Base-by-base conservation (phyloP, 1,139 yeast species). In the Lodderomyces oxycetoniae region DNA sequence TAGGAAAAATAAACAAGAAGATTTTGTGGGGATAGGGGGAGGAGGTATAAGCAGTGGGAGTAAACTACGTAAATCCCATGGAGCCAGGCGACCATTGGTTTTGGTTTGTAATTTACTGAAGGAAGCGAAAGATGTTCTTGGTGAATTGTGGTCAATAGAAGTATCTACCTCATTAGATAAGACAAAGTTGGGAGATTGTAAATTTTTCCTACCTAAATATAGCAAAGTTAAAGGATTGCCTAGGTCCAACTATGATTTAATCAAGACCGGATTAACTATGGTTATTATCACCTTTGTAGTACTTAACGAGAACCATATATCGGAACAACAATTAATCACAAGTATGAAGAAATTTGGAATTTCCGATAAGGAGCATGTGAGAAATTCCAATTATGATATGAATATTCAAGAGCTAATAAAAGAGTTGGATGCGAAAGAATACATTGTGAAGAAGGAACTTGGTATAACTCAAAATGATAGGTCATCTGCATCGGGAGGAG, bases 361-460 rank as follows among this genome's bases (percentile, higher is more conserved):
- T 3, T 44, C 61, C 5, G 49, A 42, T 5, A 50, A 45, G 34
- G 27, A 45, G 2, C 52, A 52, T 33, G 33, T 36, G 5, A 43
- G 37, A n/a, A 57, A 59, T 34, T 45, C 60, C 20, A 56, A 51
- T 34, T 37, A 53, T 19, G 54, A 53, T 34, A 41, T 53, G 44
- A 53, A 52, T 27, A 31, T 50, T 5, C 41, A 39, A 5, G 62
- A 53, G 22, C 39, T 66, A 12, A 25, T 68, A 10, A 42, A 41
- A 3, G 70, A 64, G 22, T 47, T 67, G 26, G 51, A 50, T n/a
- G 55, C 47, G 39, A 45, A 46, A 27, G 68, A 63, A n/a, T 67
- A 67, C 40, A 31, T 67, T 5, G 38, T 39, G 12, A 49, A 43
- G 29, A 15, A 10, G 55, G 50, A n/a, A 31, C 36, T 5, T 39